Conservation (phyloP, 148 eudicot species). For the Camellia lanceoleosa region DNA sequence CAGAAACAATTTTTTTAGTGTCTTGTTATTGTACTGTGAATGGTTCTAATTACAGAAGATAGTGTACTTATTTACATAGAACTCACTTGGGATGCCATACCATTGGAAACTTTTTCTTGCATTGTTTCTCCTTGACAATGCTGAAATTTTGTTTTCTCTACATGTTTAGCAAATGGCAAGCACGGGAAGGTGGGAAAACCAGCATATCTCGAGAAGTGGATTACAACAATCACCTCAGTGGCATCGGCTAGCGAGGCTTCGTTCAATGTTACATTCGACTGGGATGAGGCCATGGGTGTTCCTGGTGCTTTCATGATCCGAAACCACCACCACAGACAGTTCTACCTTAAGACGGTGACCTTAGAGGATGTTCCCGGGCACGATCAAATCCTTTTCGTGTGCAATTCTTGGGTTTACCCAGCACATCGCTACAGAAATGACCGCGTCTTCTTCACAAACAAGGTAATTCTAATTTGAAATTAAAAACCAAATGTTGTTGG, state of each 20-base stretch:
- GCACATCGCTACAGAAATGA: slow-evolving; percentile 55
- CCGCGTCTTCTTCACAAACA: slow-evolving; percentile 79
- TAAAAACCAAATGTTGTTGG: neutral
- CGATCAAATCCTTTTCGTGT: slow-evolving; percentile 54
- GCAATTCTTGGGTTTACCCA: slow-evolving; percentile 95
- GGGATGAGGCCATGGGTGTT: slow-evolving; percentile 68
- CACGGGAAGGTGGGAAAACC: slow-evolving; percentile 56
- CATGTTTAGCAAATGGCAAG: slow-evolving; percentile 39
- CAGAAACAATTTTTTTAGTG: too few relatives aligned
- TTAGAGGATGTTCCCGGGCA: slow-evolving; percentile 63
- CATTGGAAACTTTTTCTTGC: too few relatives aligned
- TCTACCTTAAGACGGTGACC: slow-evolving; percentile 66
- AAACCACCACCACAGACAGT: slow-evolving; percentile 64
- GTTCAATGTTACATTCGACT: slow-evolving; percentile 58
- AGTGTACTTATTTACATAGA: neutral
- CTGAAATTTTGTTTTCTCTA: neutral
- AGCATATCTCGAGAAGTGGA: slow-evolving; percentile 64
- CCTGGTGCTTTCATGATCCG: slow-evolving; percentile 69
- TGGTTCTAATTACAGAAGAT: neutral
- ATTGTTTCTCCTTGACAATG: neutral
- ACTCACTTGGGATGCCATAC: neutral
- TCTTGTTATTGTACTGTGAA: too few relatives aligned
- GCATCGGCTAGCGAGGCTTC: slow-evolving; percentile 43
- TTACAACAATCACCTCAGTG: slow-evolving; percentile 36
- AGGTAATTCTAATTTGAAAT: slow-evolving; percentile 40